phyloP scores from a whole-genome alignment of 495 filamentous ascomycete genomes.

The Lepidopterella palustris region DNA sequence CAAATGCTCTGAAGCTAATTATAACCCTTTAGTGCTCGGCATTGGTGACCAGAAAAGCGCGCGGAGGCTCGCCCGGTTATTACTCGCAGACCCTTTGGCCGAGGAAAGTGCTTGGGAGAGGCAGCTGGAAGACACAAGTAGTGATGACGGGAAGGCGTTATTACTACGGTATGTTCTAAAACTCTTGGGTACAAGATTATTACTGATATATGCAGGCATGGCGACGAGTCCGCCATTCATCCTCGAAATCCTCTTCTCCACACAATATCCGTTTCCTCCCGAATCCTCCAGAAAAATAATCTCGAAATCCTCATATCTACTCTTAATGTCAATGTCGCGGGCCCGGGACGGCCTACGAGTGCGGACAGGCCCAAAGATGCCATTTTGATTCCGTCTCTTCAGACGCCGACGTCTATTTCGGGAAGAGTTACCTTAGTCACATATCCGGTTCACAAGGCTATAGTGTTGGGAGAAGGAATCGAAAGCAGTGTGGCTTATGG shows the following conservation, averaged over 20 bases:
- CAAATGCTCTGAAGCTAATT: neutral
- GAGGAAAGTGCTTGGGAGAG: conserved; percentile 63
- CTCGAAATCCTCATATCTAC: conserved; percentile 73
- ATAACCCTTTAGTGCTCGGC: conserved; percentile 47
- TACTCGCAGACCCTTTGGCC: conserved; percentile 73
- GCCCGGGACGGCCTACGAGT: conserved; percentile 20
- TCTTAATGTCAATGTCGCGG: conserved; percentile 37
- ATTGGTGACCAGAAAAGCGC: conserved; percentile 44
- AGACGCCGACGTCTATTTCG: conserved; percentile 54
- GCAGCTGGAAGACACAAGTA: conserved; percentile 47
- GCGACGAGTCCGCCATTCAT: conserved; percentile 39
- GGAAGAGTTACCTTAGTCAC: conserved; percentile 58
- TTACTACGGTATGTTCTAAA: conserved; percentile 39
- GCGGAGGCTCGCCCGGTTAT: conserved; percentile 57
- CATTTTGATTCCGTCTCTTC: conserved; percentile 66
- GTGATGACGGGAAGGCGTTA: conserved; percentile 45
- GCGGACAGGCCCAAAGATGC: conserved; percentile 45
- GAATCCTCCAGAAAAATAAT: conserved; percentile 57
- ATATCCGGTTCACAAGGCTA: conserved; percentile 77
- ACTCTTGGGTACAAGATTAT: neutral
- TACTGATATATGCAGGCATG: conserved; percentile 42
- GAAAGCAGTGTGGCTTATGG: conserved; percentile 49
- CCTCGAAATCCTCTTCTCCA: conserved; percentile 46
- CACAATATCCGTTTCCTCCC: conserved; percentile 59
- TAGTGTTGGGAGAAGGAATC: conserved; percentile 66